phyloP scores from a whole-genome alignment of 345 rosid genomes.

The Lepidium sativum region DNA sequence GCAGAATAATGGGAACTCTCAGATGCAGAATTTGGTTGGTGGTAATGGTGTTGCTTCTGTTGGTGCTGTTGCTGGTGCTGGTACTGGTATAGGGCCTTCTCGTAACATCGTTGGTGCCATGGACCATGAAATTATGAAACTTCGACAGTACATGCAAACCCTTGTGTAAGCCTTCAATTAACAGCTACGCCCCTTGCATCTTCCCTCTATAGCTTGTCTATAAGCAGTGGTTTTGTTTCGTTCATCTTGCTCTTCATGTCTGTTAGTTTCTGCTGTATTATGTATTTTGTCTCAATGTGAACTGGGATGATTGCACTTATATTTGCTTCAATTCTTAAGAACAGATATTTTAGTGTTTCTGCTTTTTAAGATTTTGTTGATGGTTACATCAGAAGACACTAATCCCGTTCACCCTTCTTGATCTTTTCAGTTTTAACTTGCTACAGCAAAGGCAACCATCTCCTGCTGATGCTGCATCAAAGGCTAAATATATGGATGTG shows the following conservation, averaged over 20 bases:
- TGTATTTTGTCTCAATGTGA: not conserved
- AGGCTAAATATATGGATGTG: slow-evolving; percentile 42
- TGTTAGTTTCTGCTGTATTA: not conserved
- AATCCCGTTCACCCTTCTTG: slow-evolving; percentile 3
- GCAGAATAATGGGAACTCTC: slow-evolving; percentile 62
- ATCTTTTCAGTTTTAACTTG: slow-evolving; percentile 37
- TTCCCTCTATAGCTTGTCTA: not conserved
- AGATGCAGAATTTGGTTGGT: slow-evolving; percentile 52
- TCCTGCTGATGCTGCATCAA: slow-evolving; percentile 37
- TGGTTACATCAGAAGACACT: not conserved
- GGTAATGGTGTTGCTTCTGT: slow-evolving; percentile 18
- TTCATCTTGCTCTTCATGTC: not conserved
- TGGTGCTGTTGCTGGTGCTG: not conserved
- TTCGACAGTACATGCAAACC: slow-evolving; percentile 40
- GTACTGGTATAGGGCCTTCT: slow-evolving; percentile 23
- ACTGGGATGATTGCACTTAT: not conserved
- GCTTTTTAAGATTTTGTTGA: not conserved
- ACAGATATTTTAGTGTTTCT: slow-evolving; percentile 1
- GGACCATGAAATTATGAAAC: slow-evolving; percentile 44
- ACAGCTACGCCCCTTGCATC: not conserved
- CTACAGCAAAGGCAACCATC: slow-evolving; percentile 46
- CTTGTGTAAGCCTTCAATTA: slow-evolving; percentile 46
- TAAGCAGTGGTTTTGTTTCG: not conserved
- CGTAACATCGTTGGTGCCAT: slow-evolving; percentile 17
- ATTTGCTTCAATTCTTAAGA: not conserved